Percentiles rank a stretch among this genome's conserved stretches.
phyloP scores from a whole-genome alignment of 2,329 filamentous ascomycete species.

The Fusarium sp. region DNA sequence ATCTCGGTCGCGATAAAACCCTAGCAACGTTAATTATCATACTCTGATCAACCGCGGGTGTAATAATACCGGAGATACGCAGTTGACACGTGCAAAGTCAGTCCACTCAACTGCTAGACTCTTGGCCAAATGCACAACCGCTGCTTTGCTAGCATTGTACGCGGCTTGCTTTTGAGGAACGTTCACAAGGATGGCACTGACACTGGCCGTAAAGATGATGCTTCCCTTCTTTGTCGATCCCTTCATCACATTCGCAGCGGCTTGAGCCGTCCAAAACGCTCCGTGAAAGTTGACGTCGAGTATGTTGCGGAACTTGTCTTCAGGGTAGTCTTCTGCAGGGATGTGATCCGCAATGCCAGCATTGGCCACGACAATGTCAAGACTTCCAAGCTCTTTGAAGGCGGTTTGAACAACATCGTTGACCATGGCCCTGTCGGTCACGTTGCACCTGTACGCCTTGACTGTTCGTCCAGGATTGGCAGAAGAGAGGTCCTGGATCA shows the following conservation, averaged over 20 bases:
- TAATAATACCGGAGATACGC: conserved; percentile 50
- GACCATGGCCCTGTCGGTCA: conserved; percentile 40
- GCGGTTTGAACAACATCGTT: conserved; percentile 48
- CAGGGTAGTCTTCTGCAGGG: conserved; percentile 54
- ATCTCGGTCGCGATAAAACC: conserved; percentile 44
- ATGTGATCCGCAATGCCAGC: conserved; percentile 56
- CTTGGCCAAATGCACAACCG: conserved; percentile 57
- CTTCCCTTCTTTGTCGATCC: conserved; percentile 51
- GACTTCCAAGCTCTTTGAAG: conserved; percentile 54
- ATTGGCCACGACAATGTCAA: conserved; percentile 60
- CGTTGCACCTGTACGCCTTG: neutral
- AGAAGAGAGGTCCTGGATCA: neutral
- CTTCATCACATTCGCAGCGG: conserved; percentile 56
- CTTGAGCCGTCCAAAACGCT: conserved; percentile 60
- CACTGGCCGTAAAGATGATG: conserved; percentile 58
- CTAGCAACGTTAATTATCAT: neutral
- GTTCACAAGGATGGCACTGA: conserved; percentile 58
- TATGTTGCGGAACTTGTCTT: conserved; percentile 55
- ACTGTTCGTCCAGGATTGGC: neutral
- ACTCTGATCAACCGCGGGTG: too few species aligned
- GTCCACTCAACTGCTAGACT: conserved; percentile 60
- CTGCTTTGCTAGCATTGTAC: conserved; percentile 61
- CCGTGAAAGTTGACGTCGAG: conserved; percentile 59
- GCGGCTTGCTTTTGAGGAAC: conserved; percentile 58
- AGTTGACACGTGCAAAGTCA: conserved; percentile 58